These are phyloP conservation scores for Primulina tabacum DNA, from an alignment of 257 asterid species.

Conservation along the genomic window DNA sequence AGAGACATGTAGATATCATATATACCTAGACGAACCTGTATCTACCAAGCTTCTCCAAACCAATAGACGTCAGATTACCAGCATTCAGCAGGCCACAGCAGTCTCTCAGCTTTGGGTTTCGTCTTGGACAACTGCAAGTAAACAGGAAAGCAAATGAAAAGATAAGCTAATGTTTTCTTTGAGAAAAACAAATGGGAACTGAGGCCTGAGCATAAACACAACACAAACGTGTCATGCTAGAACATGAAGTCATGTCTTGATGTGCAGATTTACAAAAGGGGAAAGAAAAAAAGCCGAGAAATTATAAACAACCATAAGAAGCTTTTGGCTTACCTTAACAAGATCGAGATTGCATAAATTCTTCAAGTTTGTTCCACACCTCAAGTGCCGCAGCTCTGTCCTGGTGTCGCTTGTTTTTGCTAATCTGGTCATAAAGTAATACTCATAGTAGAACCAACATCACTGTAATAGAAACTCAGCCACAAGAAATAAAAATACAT, in stretches of 20 bases:
- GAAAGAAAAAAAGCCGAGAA: slow-evolving; percentile 7
- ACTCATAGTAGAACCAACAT: slow-evolving; percentile 21
- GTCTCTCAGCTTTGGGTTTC: slow-evolving; percentile 17
- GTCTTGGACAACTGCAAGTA: slow-evolving; percentile 28
- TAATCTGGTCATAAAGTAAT: slow-evolving; percentile 53
- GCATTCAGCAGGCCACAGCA: slow-evolving; percentile 7
- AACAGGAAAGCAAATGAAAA: not conserved
- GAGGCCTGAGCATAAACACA: not conserved
- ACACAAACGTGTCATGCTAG: not conserved
- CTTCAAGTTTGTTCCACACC: slow-evolving; percentile 99
- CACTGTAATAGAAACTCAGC: not conserved
- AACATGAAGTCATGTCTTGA: slow-evolving; percentile 14
- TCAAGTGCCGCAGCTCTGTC: slow-evolving; percentile 99
- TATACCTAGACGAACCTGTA: slow-evolving; percentile 7
- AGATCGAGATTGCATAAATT: slow-evolving; percentile 92
- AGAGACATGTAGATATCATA: not conserved
- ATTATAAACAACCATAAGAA: not conserved
- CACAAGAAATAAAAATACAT: not conserved
- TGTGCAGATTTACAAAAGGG: slow-evolving; percentile 6
- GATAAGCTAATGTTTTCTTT: not conserved
- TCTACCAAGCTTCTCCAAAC: slow-evolving; percentile 7
- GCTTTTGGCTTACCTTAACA: slow-evolving; percentile 49
- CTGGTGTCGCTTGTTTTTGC: slow-evolving; percentile 95
- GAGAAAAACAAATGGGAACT: not conserved
- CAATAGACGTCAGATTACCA: not conserved